Base-by-base conservation (phyloP, 2,329 filamentous ascomycete genomes). In the Claviceps pusilla region DNA sequence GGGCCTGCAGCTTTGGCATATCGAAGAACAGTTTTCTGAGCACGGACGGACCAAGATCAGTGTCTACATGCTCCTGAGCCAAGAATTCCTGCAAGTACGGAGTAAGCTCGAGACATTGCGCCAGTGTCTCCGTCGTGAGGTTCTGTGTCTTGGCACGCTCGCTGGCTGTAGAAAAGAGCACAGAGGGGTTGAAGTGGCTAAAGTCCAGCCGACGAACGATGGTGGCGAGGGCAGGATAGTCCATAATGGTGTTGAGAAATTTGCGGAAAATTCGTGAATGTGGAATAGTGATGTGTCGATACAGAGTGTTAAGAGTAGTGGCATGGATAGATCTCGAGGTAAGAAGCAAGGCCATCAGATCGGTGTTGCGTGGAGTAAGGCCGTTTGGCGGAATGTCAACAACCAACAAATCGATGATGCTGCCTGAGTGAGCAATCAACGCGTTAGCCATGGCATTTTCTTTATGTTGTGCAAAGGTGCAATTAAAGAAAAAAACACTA, bases 251-350 rank as follows among this genome's bases (percentile, higher is more conserved):
- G 55, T 76, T 74, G 50, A 89, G 77, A 61, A 89, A 88, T 69
- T 91, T 91, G 64, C 83, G 83, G 71, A 90, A 93, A 65, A 89
- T 88, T 57, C 82, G 76, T 31, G 87, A 91, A 73, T 90, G 87
- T 6, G 87, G 87, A 60, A 91, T 85, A 47, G 86, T 89, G 66
- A 91, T 86, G 66, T 87, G 82, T 59, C 80, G 78, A 71, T 91
- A 91, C 50, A 93, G 76, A 7, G 86, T 86, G 60, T 80, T 78
- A 39, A 90, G 72, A 3, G 87, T 90, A 24, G 83, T 83, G 31
- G 78, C 77, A 64, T 91, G 84, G 56, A 91, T 73, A 35, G 80
- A 79, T 64, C 79, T 81, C n/a, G 86, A 91, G n/a, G 85, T 82
- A 58, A 89, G 70, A 42, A 91, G 75, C 58, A 89, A 78, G 19